These are phyloP conservation scores for Coniella lustricola DNA, from an alignment of 2,329 filamentous ascomycete genomes.

Conservation along the genomic window DNA sequence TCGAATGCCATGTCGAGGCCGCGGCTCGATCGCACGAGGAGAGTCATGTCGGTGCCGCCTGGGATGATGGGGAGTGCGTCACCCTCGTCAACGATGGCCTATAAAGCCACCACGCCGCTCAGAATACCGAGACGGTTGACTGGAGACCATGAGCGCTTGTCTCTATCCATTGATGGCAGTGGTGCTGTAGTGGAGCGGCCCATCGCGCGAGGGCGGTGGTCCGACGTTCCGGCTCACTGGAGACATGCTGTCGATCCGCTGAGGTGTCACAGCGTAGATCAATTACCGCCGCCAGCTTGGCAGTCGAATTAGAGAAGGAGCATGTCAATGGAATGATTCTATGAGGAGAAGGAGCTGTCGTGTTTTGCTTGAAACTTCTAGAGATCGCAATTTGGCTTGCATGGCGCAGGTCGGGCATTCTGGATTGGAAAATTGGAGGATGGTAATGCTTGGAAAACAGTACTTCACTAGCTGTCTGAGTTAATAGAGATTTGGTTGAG, in stretches of 20 bases:
- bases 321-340: no score
- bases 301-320: neutral
- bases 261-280: slow-evolving; percentile 3
- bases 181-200: neutral
- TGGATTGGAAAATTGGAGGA: no score
- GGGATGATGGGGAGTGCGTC: neutral
- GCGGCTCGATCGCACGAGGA: neutral
- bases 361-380: no score
- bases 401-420: no score
- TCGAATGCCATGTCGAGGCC: neutral
- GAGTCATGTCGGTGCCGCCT: slow-evolving; percentile 1
- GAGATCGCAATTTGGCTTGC: no score
- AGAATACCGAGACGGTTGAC: neutral
- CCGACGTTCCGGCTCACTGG: slow-evolving; percentile 3
- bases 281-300: slow-evolving; percentile 1
- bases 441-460: no score
- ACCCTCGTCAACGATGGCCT: neutral
- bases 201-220: neutral
- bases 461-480: no score
- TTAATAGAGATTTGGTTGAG: no score
- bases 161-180: no score
- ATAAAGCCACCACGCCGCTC: neutral
- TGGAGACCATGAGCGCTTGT: neutral
- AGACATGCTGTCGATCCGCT: slow-evolving; percentile 3
- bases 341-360: neutral